Percentiles rank a stretch among this genome's conserved stretches.
phyloP scores from a whole-genome alignment of 2,329 filamentous ascomycete genomes.

The Pseudonectria buxi region DNA sequence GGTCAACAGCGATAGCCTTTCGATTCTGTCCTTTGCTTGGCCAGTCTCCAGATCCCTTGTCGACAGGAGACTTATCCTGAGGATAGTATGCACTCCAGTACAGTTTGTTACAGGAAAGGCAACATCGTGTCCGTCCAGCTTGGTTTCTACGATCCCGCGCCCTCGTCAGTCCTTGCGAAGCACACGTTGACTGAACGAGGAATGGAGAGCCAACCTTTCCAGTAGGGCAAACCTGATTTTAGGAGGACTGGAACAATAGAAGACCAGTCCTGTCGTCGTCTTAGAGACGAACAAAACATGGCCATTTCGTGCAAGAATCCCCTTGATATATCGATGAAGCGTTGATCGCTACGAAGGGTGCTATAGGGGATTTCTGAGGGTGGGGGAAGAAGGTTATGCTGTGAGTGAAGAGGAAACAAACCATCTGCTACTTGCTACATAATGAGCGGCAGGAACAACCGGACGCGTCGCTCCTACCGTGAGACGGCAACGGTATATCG shows the following conservation, averaged over 20 bases:
- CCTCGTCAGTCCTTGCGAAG: constrained; percentile 3
- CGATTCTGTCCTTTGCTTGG: constrained; percentile 27
- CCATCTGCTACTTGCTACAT: too few relatives aligned
- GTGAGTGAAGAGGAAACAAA: neutral
- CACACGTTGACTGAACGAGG: constrained; percentile 1
- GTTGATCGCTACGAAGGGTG: too few relatives aligned
- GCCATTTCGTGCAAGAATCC: too few relatives aligned
- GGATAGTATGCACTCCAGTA: constrained; percentile 7
- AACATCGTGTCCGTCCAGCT: constrained; percentile 39
- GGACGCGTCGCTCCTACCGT: too few relatives aligned
- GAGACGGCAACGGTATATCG: too few relatives aligned
- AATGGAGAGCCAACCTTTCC: constrained; percentile 20
- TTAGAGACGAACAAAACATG: constrained; percentile 35
- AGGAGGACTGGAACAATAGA: constrained; percentile 22
- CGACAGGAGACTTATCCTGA: constrained; percentile 36
- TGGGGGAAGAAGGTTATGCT: neutral
- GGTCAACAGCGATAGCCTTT: constrained; percentile 35
- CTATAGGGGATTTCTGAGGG: too few relatives aligned
- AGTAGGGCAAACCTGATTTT: constrained; percentile 7
- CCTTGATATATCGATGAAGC: too few relatives aligned
- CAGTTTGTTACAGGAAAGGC: constrained; percentile 29
- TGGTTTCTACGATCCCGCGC: constrained; percentile 32
- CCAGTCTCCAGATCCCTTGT: constrained; percentile 28
- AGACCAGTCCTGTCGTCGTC: constrained; percentile 31
- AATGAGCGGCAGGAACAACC: too few relatives aligned